phyloP scores from a whole-genome alignment of 768 basidiomycete genomes.

The Zangia roseola region DNA sequence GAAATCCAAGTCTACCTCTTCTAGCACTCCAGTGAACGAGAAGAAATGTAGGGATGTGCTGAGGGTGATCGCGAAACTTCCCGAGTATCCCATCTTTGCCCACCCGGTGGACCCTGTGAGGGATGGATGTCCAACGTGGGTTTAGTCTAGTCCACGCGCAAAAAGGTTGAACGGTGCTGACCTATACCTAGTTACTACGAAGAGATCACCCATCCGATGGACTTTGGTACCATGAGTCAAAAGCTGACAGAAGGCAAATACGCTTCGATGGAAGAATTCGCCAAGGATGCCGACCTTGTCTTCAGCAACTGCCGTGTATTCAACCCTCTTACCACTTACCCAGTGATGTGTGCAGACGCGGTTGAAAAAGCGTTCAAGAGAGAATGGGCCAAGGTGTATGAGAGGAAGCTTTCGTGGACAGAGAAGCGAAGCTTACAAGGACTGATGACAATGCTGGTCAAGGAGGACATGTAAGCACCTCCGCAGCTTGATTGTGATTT shows the following conservation, averaged over 20 bases:
- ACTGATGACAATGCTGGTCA: slow-evolving; percentile 63
- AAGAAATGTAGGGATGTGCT: slow-evolving; percentile 82
- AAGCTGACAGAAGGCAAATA: slow-evolving; percentile 73
- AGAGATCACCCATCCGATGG: slow-evolving; percentile 93
- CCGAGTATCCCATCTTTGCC: slow-evolving; percentile 71
- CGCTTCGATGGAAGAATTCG: slow-evolving; percentile 77
- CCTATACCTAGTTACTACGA: slow-evolving; percentile 69
- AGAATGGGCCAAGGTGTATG: slow-evolving; percentile 81
- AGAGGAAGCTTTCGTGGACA: slow-evolving; percentile 67
- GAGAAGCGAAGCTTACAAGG: slow-evolving; percentile 80
- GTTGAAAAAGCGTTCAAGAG: slow-evolving; percentile 77
- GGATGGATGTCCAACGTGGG: slow-evolving; percentile 91
- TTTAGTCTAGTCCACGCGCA: slow-evolving; percentile 13
- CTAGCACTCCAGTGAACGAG: slow-evolving; percentile 61
- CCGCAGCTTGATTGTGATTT: not conserved
- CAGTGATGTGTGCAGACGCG: slow-evolving; percentile 64
- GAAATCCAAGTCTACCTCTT: slow-evolving; percentile 39
- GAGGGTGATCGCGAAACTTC: slow-evolving; percentile 54
- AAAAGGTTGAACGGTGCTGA: not conserved
- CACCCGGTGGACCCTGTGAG: slow-evolving; percentile 79
- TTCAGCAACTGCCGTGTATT: slow-evolving; percentile 90
- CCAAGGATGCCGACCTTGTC: slow-evolving; percentile 75
- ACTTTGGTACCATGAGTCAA: slow-evolving; percentile 75
- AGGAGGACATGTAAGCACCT: slow-evolving; percentile 60
- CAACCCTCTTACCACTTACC: slow-evolving; percentile 81